phyloP scores from a whole-genome alignment of 2,329 filamentous ascomycete species.

The Talaromyces marneffei region DNA sequence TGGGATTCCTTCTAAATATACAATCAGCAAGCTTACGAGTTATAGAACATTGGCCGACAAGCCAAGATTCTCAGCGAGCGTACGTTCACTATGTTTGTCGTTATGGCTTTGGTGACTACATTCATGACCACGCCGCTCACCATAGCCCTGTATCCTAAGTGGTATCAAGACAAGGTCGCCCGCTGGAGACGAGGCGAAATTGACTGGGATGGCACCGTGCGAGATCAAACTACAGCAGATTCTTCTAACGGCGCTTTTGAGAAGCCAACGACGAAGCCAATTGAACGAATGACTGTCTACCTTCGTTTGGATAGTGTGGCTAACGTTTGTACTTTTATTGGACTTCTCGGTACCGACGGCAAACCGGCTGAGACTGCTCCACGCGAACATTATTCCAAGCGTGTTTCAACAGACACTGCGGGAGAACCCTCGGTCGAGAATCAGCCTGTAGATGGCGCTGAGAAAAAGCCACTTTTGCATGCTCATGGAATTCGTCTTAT shows the following conservation, averaged over 20 bases:
- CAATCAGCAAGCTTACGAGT: not conserved
- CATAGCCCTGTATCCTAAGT: constrained; percentile 66
- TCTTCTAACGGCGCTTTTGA: constrained; percentile 19
- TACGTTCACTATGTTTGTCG: constrained; percentile 90
- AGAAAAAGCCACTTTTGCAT: constrained; percentile 48
- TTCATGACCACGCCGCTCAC: constrained; percentile 76
- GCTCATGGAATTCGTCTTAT: constrained; percentile 81
- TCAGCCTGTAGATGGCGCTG: constrained; percentile 19
- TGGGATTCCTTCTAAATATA: constrained; percentile 10
- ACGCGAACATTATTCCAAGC: constrained; percentile 31
- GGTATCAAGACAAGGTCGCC: constrained; percentile 68
- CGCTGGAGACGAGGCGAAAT: constrained; percentile 79
- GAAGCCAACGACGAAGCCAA: constrained; percentile 43
- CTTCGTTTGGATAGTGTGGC: constrained; percentile 80
- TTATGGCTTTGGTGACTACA: constrained; percentile 86
- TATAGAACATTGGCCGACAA: constrained; percentile 70
- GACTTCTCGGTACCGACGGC: constrained; percentile 61
- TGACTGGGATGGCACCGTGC: constrained; percentile 69
- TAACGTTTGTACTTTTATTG: constrained; percentile 74
- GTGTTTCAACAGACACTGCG: not conserved
- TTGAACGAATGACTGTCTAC: constrained; percentile 69
- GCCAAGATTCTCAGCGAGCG: constrained; percentile 72
- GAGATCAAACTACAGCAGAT: constrained; percentile 20
- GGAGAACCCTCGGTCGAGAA: constrained; percentile 18
- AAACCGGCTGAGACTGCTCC: constrained; percentile 27